Evolutionary conservation across 768 basidiomycete species (phyloP), one percentile per base, ranked within the genome.

Genomic region (Lentinula boryana): DNA sequence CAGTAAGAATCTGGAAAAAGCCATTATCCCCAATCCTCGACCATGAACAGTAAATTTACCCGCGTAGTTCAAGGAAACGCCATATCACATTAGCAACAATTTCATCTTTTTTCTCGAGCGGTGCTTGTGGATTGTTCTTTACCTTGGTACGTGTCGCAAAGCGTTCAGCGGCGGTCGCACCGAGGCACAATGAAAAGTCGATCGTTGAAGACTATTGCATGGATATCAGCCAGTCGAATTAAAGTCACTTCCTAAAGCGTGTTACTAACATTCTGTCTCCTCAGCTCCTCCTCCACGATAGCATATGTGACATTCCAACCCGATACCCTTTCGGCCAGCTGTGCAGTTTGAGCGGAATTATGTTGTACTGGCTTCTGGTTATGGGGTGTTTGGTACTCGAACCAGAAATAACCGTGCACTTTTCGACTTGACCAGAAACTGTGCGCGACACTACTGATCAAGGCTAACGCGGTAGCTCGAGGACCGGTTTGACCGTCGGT

Each of bases 51-150:
- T 50, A 56, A 44, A 82, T 88, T 70, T 74, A 96, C 95, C 95
- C 94, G 74, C 97, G 80, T 61, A 98, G 78, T 72, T 98, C 96
- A 60, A 99, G 82, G 83, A 98, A 98, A 57, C 96, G 85, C 95
- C 95, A 98, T 59, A 99, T 91, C 31, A 96, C 95, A 70, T 99
- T 99, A 7, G 95, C 95, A 3, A 99, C 97, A 0, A 97, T 81
- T 72, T 99, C 97, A 67, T 99, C 97, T 76, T 98, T 98, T 77
- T 97, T 98, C 62, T 98, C 96, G 31, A 99, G 80, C 15, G 85
- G 82, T 5, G 67, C 68, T 40, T 66, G 68, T 31, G 73, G 65
- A 55, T 67, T 77, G n/a, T 71, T 68, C 76, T 87, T 90, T 43
- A 81, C 79, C 72, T 89, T 90, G 52, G 96, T 98, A 44, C 93